Percentiles rank a stretch among this genome's conserved stretches.
phyloP scores from a whole-genome alignment of 495 filamentous ascomycete genomes.

The Tuber melanosporum region DNA sequence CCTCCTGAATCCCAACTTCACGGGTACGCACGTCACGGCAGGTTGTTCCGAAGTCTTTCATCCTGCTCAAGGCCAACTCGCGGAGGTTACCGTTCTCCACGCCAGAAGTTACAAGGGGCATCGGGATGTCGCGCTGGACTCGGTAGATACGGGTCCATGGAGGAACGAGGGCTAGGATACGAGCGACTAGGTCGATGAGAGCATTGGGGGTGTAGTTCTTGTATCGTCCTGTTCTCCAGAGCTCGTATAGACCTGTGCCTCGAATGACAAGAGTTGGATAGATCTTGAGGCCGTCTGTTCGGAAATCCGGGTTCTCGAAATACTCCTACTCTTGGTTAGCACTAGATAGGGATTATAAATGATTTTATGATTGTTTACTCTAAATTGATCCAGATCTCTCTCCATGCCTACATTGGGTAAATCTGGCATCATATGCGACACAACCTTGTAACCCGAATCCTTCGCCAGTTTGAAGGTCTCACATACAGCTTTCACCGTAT shows the following conservation, averaged over 20 bases:
- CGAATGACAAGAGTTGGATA: slow-evolving; percentile 97
- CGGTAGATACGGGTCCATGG: slow-evolving; percentile 99
- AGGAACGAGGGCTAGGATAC: slow-evolving; percentile 87
- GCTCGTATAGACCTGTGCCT: slow-evolving; percentile 91
- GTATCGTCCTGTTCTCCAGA: slow-evolving; percentile 94
- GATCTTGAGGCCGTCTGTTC: slow-evolving; percentile 97
- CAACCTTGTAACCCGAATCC: slow-evolving; percentile 97
- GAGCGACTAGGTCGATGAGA: slow-evolving; percentile 87
- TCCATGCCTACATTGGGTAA: slow-evolving; percentile 98
- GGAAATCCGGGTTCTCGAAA: slow-evolving; percentile 92
- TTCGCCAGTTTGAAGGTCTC: slow-evolving; percentile 93
- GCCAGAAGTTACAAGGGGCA: slow-evolving; percentile 93
- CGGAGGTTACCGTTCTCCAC: slow-evolving; percentile 97
- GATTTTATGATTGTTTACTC: slow-evolving; percentile 35
- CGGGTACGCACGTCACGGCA: slow-evolving; percentile 97
- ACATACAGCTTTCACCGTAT: slow-evolving; percentile 88
- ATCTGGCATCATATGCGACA: slow-evolving; percentile 99
- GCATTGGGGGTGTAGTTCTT: slow-evolving; percentile 98
- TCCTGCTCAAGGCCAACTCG: slow-evolving; percentile 82
- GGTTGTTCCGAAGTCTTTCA: slow-evolving; percentile 97
- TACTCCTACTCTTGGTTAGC: slow-evolving; percentile 55
- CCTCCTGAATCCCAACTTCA: slow-evolving; percentile 96
- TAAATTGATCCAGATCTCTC: slow-evolving; percentile 90
- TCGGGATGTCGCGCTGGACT: slow-evolving; percentile 96
- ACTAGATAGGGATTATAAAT: not conserved